Percentiles rank a stretch among this genome's conserved stretches.
phyloP scores from a whole-genome alignment of 495 filamentous ascomycete genomes.

The Penicillium dipodomyicola region DNA sequence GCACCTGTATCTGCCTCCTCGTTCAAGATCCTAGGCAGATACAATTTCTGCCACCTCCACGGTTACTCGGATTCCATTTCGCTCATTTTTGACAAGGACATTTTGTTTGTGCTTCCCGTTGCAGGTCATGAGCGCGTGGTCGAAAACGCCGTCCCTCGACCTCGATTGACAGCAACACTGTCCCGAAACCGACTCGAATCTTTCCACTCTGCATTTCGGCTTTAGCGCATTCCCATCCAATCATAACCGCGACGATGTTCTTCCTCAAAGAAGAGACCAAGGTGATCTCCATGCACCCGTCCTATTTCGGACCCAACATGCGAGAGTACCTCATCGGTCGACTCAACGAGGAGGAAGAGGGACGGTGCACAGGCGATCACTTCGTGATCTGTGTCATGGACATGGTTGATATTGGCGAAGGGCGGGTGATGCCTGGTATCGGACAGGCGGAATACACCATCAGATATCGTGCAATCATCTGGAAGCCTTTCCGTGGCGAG shows the following conservation, averaged over 20 bases:
- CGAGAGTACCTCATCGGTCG: slow-evolving; percentile 81
- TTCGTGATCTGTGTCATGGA: slow-evolving; percentile 98
- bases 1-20: slow-evolving; percentile 19
- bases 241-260: slow-evolving; percentile 63
- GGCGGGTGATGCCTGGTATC: slow-evolving; percentile 83
- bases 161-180: slow-evolving; percentile 15
- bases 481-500: slow-evolving; percentile 95
- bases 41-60: slow-evolving; percentile 12
- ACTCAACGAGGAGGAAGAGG: slow-evolving; percentile 88
- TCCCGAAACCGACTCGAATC: neutral
- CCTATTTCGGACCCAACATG: slow-evolving; percentile 91
- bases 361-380: slow-evolving; percentile 86
- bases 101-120: slow-evolving; percentile 4
- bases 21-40: slow-evolving; percentile 14
- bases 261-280: slow-evolving; percentile 96
- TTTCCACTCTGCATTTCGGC: neutral
- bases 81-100: slow-evolving; percentile 6
- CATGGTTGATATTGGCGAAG: slow-evolving; percentile 85
- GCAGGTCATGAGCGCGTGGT: slow-evolving; percentile 26
- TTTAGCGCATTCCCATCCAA: slow-evolving; percentile 4
- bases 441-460: slow-evolving; percentile 93
- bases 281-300: slow-evolving; percentile 88
- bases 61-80: neutral
- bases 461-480: slow-evolving; percentile 91
- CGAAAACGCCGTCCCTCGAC: slow-evolving; percentile 13